Evolutionary conservation across 129 eudicot species (phyloP).

Genomic region (Silybum marianum): DNA sequence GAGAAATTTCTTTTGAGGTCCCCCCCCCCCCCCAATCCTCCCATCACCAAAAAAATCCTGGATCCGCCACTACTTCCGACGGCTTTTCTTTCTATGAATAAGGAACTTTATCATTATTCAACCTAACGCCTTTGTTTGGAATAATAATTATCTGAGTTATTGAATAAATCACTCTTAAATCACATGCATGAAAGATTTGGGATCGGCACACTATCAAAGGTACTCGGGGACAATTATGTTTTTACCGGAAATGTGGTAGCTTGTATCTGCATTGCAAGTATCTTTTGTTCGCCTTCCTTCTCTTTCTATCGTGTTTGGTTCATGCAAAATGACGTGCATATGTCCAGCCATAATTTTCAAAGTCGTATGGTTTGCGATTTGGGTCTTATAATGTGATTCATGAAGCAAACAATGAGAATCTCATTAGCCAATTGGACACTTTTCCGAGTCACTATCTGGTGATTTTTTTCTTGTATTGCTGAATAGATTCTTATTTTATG

Average conservation of each 20-base stretch:
- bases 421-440: background rate
- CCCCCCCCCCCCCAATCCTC: background rate
- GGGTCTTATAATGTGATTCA: too few species aligned
- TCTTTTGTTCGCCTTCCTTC: too few species aligned
- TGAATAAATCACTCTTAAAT: constrained; percentile 5
- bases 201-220: background rate
- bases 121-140: background rate
- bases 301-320: too few species aligned
- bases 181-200: constrained; percentile 7
- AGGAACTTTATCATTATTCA: background rate
- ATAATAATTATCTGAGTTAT: background rate
- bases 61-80: background rate
- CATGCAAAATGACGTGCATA: too few species aligned
- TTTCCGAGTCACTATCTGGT: background rate
- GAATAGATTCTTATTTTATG: constrained; percentile 11
- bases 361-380: too few species aligned
- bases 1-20: background rate
- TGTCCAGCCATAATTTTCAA: too few species aligned
- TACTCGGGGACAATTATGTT: background rate
- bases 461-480: background rate
- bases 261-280: too few species aligned
- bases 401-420: background rate
- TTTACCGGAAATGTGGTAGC: background rate
- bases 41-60: background rate
- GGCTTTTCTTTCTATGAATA: background rate